A percentile compares a stretch with the other conserved stretches of the same genome.
Conservation (phyloP, 768 basidiomycete species). For the Favolaschia claudopus region DNA sequence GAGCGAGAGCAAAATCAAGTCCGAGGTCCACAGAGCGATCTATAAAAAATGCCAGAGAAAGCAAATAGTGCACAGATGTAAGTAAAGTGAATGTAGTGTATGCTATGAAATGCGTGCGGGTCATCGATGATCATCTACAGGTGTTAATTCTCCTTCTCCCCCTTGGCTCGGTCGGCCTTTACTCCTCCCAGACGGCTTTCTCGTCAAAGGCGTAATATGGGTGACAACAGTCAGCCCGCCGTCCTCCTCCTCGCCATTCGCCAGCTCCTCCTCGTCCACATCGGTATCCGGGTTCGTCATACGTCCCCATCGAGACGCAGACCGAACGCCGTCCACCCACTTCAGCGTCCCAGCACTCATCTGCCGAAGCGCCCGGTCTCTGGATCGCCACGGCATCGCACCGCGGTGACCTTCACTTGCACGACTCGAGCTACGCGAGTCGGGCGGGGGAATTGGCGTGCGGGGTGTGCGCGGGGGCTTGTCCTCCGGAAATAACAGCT, state of each 20-base stretch:
- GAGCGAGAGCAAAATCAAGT: background rate
- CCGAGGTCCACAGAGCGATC: slow-evolving; percentile 1
- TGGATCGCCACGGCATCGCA: slow-evolving; percentile 65
- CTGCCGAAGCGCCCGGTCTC: slow-evolving; percentile 66
- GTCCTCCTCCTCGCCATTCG: slow-evolving; percentile 45
- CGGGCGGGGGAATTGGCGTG: slow-evolving; percentile 33
- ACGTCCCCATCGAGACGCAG: slow-evolving; percentile 68
- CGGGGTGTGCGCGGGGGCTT: no score
- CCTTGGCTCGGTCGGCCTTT: slow-evolving; percentile 60
- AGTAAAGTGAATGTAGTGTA: slow-evolving; percentile 10
- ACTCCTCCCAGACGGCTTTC: slow-evolving; percentile 66
- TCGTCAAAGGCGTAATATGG: slow-evolving; percentile 68
- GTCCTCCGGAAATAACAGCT: slow-evolving; percentile 44
- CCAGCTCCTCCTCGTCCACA: slow-evolving; percentile 52
- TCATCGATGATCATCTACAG: slow-evolving; percentile 37
- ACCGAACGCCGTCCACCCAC: slow-evolving; percentile 73
- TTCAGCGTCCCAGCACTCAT: slow-evolving; percentile 66
- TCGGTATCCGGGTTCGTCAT: slow-evolving; percentile 46
- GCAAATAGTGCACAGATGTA: slow-evolving; percentile 18
- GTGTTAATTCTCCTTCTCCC: slow-evolving; percentile 45
- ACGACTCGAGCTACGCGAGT: slow-evolving; percentile 48
- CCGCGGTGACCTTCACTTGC: slow-evolving; percentile 44
- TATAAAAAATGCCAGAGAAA: slow-evolving; percentile 15
- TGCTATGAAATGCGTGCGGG: slow-evolving; percentile 9
- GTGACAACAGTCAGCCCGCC: slow-evolving; percentile 44